A percentile compares a stretch with the other conserved stretches of the same genome.
These are phyloP conservation scores for Hypoxylon rubiginosum DNA, from an alignment of 2,329 filamentous ascomycete genomes.

Conservation along the genomic window DNA sequence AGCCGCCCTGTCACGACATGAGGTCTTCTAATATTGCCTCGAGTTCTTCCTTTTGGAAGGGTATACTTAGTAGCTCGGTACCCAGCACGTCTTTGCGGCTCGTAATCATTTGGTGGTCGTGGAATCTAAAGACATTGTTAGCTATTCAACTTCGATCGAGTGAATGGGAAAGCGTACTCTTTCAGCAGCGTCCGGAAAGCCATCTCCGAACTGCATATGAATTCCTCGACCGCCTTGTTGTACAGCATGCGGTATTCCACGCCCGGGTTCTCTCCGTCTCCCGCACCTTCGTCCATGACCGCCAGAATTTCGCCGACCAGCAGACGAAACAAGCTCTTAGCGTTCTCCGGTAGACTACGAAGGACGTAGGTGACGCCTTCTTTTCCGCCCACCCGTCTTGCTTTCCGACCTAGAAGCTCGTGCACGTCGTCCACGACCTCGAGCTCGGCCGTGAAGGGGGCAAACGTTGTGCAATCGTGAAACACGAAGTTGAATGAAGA, in stretches of 20 bases:
- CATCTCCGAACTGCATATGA: conserved; percentile 97
- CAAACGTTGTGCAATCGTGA: conserved; percentile 94
- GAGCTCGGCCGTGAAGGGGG: conserved; percentile 78
- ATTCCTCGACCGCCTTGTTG: conserved; percentile 95
- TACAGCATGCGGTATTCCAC: conserved; percentile 94
- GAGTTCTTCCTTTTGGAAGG: conserved; percentile 88
- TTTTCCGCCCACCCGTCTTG: conserved; percentile 84
- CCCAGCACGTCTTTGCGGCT: conserved; percentile 88
- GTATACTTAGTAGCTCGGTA: conserved; percentile 86
- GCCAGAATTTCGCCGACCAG: conserved; percentile 87
- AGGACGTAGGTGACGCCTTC: conserved; percentile 94
- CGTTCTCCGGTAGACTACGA: conserved; percentile 91
- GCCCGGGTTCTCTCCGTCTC: conserved; percentile 70
- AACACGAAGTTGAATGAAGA: conserved; percentile 88
- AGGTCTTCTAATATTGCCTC: conserved; percentile 88
- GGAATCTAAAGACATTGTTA: conserved; percentile 71
- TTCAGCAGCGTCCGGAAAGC: conserved; percentile 94
- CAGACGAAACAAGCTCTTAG: conserved; percentile 86
- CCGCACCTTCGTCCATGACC: conserved; percentile 69
- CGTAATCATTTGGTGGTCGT: conserved; percentile 97
- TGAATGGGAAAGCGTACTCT: conserved; percentile 68
- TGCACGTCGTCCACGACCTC: conserved; percentile 93
- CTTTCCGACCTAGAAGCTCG: conserved; percentile 84
- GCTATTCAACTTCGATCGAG: conserved; percentile 32
- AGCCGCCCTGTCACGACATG: conserved; percentile 52